Conservation (phyloP, 306 rosid genomes). For the Vachellia collinsii region DNA sequence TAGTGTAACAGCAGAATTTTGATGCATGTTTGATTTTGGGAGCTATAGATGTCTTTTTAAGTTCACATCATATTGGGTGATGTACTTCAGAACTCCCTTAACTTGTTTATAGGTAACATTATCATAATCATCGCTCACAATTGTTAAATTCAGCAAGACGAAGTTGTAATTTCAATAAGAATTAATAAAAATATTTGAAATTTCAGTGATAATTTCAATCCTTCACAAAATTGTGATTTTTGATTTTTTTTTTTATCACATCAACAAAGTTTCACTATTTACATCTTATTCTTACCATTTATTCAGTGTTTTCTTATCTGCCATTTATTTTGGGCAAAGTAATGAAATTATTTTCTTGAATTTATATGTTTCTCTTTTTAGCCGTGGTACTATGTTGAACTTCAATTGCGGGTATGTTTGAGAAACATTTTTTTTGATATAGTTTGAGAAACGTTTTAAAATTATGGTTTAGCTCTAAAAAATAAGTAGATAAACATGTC, state of each 20-base stretch:
- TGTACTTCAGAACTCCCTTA: background rate
- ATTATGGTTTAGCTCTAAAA: too few species aligned
- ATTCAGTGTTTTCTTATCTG: background rate
- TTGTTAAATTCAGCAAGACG: background rate
- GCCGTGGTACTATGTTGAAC: too few species aligned
- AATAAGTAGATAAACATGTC: too few species aligned
- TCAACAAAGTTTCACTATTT: background rate
- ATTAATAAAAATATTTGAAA: background rate
- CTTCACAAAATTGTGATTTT: background rate
- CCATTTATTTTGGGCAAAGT: background rate
- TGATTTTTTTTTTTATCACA: background rate
- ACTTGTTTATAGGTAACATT: background rate
- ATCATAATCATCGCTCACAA: background rate
- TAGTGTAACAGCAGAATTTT: slow-evolving; percentile 11
- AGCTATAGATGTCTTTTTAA: slow-evolving; percentile 3
- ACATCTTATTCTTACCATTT: background rate
- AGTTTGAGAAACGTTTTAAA: too few species aligned
- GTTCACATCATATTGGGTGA: slow-evolving; percentile 15
- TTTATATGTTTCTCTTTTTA: too few species aligned
- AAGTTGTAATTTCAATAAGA: background rate
- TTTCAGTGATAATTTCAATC: background rate
- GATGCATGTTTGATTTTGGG: slow-evolving; percentile 29
- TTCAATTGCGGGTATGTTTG: too few species aligned
- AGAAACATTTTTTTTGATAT: too few species aligned
- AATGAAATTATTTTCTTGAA: background rate